A percentile compares a stretch with the other conserved stretches of the same genome.
Conservation (phyloP, 768 basidiomycete species). For the Antrodiella citrinella region DNA sequence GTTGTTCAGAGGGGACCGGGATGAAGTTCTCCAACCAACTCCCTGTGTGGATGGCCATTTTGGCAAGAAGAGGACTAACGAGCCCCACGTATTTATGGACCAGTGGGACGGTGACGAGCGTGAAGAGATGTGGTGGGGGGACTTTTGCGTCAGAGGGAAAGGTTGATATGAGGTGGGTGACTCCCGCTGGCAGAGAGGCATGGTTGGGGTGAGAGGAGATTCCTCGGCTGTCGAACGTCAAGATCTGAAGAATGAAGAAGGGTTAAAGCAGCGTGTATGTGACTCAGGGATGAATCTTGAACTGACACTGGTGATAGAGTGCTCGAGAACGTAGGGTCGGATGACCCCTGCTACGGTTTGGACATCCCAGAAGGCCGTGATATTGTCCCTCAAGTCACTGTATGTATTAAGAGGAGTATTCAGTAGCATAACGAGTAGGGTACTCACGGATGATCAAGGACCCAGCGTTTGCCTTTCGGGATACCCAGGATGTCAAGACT, state of each 20-base stretch:
- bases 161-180: slow-evolving; percentile 31
- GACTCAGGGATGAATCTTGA: slow-evolving; percentile 12
- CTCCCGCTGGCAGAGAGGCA: slow-evolving; percentile 55
- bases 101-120: slow-evolving; percentile 51
- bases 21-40: too few species aligned
- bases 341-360: slow-evolving; percentile 50
- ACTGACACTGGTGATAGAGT: slow-evolving; percentile 55
- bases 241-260: slow-evolving; percentile 40
- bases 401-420: slow-evolving; percentile 8
- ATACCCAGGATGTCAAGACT: slow-evolving; percentile 70
- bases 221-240: slow-evolving; percentile 76
- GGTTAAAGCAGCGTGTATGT: too few species aligned
- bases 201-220: slow-evolving; percentile 89
- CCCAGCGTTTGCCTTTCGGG: slow-evolving; percentile 39
- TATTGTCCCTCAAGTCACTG: slow-evolving; percentile 60
- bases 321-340: slow-evolving; percentile 44
- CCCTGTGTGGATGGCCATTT: slow-evolving; percentile 26
- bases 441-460: slow-evolving; percentile 68
- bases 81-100: slow-evolving; percentile 53
- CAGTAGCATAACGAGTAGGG: not conserved
- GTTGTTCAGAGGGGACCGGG: too few species aligned
- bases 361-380: slow-evolving; percentile 58
- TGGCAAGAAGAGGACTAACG: slow-evolving; percentile 42
- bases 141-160: slow-evolving; percentile 12
- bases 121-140: slow-evolving; percentile 39